A percentile compares a stretch with the other conserved stretches of the same genome.
Conservation (phyloP, 352 stramenopile genomes). For the Globisporangium okanoganense region DNA sequence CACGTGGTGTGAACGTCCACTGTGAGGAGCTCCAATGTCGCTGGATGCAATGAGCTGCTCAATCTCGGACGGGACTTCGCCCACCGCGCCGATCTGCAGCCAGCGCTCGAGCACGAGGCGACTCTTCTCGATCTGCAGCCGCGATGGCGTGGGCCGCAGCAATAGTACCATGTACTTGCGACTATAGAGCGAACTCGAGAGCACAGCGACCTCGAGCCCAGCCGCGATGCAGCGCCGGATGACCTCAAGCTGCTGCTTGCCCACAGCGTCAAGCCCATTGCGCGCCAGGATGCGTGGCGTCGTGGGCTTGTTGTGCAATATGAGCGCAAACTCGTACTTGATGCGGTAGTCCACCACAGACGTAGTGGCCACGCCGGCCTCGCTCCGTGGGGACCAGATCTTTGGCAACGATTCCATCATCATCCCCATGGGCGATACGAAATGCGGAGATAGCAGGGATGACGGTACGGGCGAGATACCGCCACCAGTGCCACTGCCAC, state of each 20-base stretch:
- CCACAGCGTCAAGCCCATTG: slow-evolving; percentile 68
- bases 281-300: slow-evolving; percentile 67
- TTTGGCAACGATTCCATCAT: slow-evolving; percentile 44
- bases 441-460: slow-evolving; percentile 28
- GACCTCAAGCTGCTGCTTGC: slow-evolving; percentile 72
- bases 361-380: slow-evolving; percentile 30
- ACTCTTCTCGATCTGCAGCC: slow-evolving; percentile 77
- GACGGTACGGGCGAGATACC: slow-evolving; percentile 6
- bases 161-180: slow-evolving; percentile 82
- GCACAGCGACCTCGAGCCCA: slow-evolving; percentile 70
- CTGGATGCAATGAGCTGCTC: slow-evolving; percentile 82
- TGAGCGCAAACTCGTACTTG: slow-evolving; percentile 83
- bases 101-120: slow-evolving; percentile 77
- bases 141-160: slow-evolving; percentile 49
- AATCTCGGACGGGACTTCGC: slow-evolving; percentile 83
- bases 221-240: slow-evolving; percentile 72
- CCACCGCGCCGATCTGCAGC: slow-evolving; percentile 82
- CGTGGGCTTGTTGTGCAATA: slow-evolving; percentile 80
- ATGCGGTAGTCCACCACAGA: slow-evolving; percentile 51
- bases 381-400: slow-evolving; percentile 69
- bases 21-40: slow-evolving; percentile 45
- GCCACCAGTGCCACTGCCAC: neutral
- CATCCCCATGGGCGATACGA: slow-evolving; percentile 39
- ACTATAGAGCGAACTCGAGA: slow-evolving; percentile 77
- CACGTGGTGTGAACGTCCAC: neutral